Evolutionary conservation across 1,284 basidiomycete species (phyloP).

Genomic region (Microbotryum violaceum): DNA sequence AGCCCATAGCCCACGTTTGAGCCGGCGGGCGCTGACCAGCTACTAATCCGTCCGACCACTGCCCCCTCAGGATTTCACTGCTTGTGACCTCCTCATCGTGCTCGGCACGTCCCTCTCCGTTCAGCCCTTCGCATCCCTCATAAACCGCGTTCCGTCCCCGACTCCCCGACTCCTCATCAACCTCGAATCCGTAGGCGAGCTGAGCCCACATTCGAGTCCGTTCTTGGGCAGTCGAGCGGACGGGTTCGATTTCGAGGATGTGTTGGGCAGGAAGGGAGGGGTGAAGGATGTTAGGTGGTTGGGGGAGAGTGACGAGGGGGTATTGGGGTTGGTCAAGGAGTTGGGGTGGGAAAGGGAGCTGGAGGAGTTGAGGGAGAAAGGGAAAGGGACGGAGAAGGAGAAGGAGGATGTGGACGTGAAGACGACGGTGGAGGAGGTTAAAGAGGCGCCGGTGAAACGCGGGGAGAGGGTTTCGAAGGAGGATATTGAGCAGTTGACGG

Average conservation of each 20-base stretch:
- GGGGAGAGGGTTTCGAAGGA: not conserved
- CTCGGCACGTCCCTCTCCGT: constrained; percentile 82
- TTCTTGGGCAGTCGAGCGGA: not conserved
- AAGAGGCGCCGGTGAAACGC: not conserved
- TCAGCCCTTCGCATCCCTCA: constrained; percentile 50
- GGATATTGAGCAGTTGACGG: not conserved
- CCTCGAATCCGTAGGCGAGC: constrained; percentile 48
- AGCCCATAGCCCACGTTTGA: too few species aligned
- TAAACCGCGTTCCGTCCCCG: constrained; percentile 42
- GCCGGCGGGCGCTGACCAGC: too few species aligned
- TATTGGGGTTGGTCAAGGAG: constrained; percentile 16
- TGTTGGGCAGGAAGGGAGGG: constrained; percentile 14
- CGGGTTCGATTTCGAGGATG: constrained; percentile 33
- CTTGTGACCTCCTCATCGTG: constrained; percentile 77
- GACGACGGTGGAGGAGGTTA: constrained; percentile 9
- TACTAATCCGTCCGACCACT: too few species aligned
- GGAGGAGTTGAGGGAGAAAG: constrained; percentile 11
- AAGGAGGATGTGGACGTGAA: constrained; percentile 6
- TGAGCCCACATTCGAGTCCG: not conserved
- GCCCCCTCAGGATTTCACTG: constrained; percentile 40
- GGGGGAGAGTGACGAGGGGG: constrained; percentile 26
- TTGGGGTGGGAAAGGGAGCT: constrained; percentile 30
- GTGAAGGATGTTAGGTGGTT: constrained; percentile 28
- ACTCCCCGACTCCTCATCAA: constrained; percentile 50
- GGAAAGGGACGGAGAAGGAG: constrained; percentile 2